A percentile compares a stretch with the other conserved stretches of the same genome.
Conservation (phyloP, 108 stramenopile species). For the Stephanodiscus minutulus region DNA sequence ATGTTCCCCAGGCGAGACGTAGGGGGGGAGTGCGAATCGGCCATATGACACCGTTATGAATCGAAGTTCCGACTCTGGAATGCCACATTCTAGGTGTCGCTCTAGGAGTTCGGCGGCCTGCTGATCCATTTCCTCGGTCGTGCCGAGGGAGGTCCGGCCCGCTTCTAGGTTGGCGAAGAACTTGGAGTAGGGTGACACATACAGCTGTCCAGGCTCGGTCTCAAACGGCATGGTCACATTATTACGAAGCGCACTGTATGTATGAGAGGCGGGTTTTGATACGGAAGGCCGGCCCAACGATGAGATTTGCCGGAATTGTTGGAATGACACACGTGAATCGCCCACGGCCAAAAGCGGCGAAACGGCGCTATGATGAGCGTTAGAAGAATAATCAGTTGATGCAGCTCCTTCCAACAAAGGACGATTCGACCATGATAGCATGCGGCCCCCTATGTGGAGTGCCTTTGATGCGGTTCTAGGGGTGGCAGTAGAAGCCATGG, state of each 20-base stretch:
- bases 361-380: not conserved
- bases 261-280: slow-evolving; percentile 12
- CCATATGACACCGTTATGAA: slow-evolving; percentile 77
- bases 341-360: not conserved
- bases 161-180: slow-evolving; percentile 68
- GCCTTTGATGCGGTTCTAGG: slow-evolving; percentile 8
- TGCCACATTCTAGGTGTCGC: slow-evolving; percentile 70
- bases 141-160: slow-evolving; percentile 61
- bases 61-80: slow-evolving; percentile 67
- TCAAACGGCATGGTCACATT: slow-evolving; percentile 45
- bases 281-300: slow-evolving; percentile 15
- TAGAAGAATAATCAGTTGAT: not conserved
- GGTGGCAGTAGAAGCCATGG: slow-evolving; percentile 6
- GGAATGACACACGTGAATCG: not conserved
- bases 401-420: slow-evolving; percentile 4
- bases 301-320: slow-evolving; percentile 18
- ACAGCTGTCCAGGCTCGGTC: slow-evolving; percentile 27
- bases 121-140: slow-evolving; percentile 46
- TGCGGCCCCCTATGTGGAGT: slow-evolving; percentile 5
- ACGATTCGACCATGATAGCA: not conserved
- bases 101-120: slow-evolving; percentile 41
- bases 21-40: slow-evolving; percentile 65
- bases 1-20: slow-evolving; percentile 78
- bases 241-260: slow-evolving; percentile 45
- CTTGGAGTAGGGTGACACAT: slow-evolving; percentile 69